phyloP scores from a whole-genome alignment of 305 asterid genomes.

The Ruellia speciosa region DNA sequence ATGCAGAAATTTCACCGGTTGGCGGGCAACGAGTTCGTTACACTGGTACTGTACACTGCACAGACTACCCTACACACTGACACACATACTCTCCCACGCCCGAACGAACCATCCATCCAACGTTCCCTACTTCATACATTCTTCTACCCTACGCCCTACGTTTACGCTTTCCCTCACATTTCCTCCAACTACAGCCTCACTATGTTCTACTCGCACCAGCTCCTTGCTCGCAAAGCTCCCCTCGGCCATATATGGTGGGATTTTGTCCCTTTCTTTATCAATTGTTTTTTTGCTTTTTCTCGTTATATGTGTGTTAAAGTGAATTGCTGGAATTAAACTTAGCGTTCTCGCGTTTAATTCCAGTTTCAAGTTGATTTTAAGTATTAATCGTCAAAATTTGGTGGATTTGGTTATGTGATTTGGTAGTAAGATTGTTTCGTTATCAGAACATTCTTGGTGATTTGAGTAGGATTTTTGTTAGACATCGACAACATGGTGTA shows the following conservation, averaged over 20 bases:
- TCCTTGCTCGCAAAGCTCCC: conserved; percentile 92
- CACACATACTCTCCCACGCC: background rate
- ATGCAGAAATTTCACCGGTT: background rate
- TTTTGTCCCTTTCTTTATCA: background rate
- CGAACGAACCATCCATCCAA: no score
- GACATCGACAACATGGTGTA: no score
- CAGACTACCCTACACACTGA: background rate
- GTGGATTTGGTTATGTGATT: no score
- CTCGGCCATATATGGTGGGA: conserved; percentile 90
- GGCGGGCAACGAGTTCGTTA: background rate
- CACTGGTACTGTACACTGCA: background rate
- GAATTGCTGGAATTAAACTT: background rate
- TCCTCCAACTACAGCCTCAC: conserved; percentile 15
- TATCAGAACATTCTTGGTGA: no score
- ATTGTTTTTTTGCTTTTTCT: background rate
- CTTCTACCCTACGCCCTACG: background rate
- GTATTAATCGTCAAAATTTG: no score
- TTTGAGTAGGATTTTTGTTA: no score
- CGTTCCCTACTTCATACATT: background rate
- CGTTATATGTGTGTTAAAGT: background rate
- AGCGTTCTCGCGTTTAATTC: background rate
- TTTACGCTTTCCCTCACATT: background rate
- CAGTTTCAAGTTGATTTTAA: no score
- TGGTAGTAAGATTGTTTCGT: no score
- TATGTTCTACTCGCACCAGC: conserved; percentile 88